Evolutionary conservation across 805 yeast genomes (phyloP).

Genomic region (Barnettozyma vustinii): DNA sequence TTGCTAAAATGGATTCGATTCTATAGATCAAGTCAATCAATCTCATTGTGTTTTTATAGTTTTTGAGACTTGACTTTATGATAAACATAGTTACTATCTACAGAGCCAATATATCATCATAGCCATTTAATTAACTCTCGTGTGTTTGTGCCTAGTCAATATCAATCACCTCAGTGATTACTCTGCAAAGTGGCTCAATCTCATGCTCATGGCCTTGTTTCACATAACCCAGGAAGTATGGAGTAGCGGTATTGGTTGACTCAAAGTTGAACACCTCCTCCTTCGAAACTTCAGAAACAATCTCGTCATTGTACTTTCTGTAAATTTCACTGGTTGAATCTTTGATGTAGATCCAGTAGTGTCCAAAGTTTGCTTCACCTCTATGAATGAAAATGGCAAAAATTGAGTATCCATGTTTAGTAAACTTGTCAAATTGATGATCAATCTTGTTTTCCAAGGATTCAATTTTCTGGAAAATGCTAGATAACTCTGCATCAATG

Average conservation of each 20-base stretch:
- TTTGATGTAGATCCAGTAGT: slow-evolving; percentile 91
- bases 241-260: slow-evolving; percentile 81
- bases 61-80: neutral
- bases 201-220: slow-evolving; percentile 51
- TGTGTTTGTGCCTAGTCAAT: neutral
- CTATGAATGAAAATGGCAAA: slow-evolving; percentile 93
- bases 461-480: slow-evolving; percentile 36
- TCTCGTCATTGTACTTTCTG: slow-evolving; percentile 92
- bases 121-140: neutral
- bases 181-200: slow-evolving; percentile 63
- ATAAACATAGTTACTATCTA: neutral
- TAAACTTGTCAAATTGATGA: slow-evolving; percentile 57
- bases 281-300: slow-evolving; percentile 73
- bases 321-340: slow-evolving; percentile 65
- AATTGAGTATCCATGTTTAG: slow-evolving; percentile 66
- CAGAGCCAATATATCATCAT: neutral
- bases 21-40: slow-evolving; percentile 35
- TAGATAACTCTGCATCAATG: slow-evolving; percentile 41
- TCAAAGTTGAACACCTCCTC: slow-evolving; percentile 63
- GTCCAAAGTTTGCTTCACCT: slow-evolving; percentile 95
- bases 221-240: slow-evolving; percentile 85
- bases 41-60: neutral
- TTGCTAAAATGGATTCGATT: slow-evolving; percentile 87
- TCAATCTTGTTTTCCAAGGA: slow-evolving; percentile 45
- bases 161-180: neutral